These are phyloP conservation scores for Magnaporthiopsis poae DNA, from an alignment of 2,329 filamentous ascomycete genomes.

Conservation along the genomic window DNA sequence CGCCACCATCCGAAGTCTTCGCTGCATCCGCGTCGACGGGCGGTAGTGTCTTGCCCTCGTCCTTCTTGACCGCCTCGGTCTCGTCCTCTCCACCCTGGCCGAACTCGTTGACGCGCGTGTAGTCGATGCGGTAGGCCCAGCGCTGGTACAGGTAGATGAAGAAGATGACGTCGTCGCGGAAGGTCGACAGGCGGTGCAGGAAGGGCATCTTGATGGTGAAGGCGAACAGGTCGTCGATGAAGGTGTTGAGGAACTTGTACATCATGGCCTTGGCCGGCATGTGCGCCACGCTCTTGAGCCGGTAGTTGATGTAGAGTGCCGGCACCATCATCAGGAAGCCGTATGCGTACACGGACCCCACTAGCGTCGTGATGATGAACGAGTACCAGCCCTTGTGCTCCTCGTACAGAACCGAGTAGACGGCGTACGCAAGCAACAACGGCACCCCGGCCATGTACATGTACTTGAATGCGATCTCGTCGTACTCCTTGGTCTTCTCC, in stretches of 20 bases:
- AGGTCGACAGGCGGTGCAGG: slow-evolving; percentile 80
- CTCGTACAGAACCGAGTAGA: slow-evolving; percentile 85
- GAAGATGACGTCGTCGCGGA: slow-evolving; percentile 94
- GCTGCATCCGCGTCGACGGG: neutral
- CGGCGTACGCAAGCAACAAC: slow-evolving; percentile 76
- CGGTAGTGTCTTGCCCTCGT: slow-evolving; percentile 15
- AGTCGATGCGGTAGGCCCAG: slow-evolving; percentile 86
- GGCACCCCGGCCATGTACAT: slow-evolving; percentile 89
- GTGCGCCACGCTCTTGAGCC: slow-evolving; percentile 87
- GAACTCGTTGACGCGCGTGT: slow-evolving; percentile 89
- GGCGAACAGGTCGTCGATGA: slow-evolving; percentile 96
- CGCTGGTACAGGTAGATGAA: slow-evolving; percentile 94
- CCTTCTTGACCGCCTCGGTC: slow-evolving; percentile 32
- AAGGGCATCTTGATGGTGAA: slow-evolving; percentile 99
- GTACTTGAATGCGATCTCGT: slow-evolving; percentile 94
- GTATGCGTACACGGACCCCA: slow-evolving; percentile 93
- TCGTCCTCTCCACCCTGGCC: slow-evolving; percentile 95
- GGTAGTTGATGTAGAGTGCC: slow-evolving; percentile 96
- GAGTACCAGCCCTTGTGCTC: slow-evolving; percentile 97
- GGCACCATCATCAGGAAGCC: slow-evolving; percentile 99
- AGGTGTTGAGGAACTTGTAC: slow-evolving; percentile 97
- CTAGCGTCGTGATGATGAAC: slow-evolving; percentile 87
- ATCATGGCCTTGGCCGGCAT: slow-evolving; percentile 96
- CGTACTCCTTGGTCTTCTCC: slow-evolving; percentile 96
- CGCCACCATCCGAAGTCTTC: neutral